Evolutionary conservation across 768 basidiomycete species (phyloP), one percentile per base, ranked within the genome.

Genomic region (Serendipita sp.): DNA sequence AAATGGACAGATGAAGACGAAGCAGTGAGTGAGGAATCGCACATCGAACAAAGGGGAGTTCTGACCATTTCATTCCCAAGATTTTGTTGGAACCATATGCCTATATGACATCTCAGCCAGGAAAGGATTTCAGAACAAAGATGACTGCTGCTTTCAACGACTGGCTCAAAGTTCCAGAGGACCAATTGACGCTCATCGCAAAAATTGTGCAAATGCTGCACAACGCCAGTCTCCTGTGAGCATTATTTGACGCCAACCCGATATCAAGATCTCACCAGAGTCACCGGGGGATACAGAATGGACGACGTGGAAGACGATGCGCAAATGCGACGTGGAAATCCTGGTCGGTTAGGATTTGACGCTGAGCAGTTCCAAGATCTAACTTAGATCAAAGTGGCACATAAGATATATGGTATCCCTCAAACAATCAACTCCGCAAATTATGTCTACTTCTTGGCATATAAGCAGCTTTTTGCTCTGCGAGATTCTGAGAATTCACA

Each of bases 351-450:
- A 8, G 30, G 3, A 44, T 13, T 16, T 62, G 13, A 32, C 51
- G 18, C 7, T 47, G n/a, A 13, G 35, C 53, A 18, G 16, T 64
- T 63, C 34, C 5, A 65, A 32, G 46, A 54, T 54, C 18, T 37
- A 28, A 65, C 47, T 32, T 32, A 16, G 63, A 51, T n/a, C 65
- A 0, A 67, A 86, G 94, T 94, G 28, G 84, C 91, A 0, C 94
- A 99, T 76, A 91, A 90, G 76, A 95, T 99, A 68, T 99, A 95
- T 70, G 95, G 95, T 1, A 76, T 96, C 2, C 92, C 95, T 0
- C 95, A 97, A 72, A 96, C 95, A 0, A 93, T 99, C 76, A 99
- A 99, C 72, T 85, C 88, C 0, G 95, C 95, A 0, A 97, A 96
- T 71, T 98, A 97, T 68, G 92, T 93, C 34, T 97, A 95, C 72